Evolutionary conservation across 148 eudicot species (phyloP), one percentile per base, ranked within the genome.

Genomic region (Linanthus parryae): DNA sequence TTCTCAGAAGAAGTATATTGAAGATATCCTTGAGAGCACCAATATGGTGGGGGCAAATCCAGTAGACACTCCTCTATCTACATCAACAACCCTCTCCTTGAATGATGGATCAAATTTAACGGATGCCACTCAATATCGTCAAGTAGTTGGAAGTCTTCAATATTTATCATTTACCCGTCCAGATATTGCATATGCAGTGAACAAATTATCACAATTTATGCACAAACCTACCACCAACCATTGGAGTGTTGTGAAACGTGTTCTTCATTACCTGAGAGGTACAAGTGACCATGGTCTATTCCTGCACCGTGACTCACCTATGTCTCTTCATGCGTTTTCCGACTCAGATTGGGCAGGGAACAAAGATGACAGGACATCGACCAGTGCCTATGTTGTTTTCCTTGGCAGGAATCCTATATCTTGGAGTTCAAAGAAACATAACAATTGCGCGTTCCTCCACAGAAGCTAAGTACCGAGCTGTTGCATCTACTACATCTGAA

Each of bases 211-310:
- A 18, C 43, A 57, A 7, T 21, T 15, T 19, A 21, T 57, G 41
- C 52, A 57, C 11, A 8, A n/a, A n/a, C 64, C 56, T 18, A 34
- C 53, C 7, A 18, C 48, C 5, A 40, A 39, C 7, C 63, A 59
- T 3, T 59, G 63, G 63, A 28, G 26, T 13, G 55, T 22, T 14
- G 31, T 19, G n/a, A 59, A 59, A 27, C 54, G 33, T 12, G 31
- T 58, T 13, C 52, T 58, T 34, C 19, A 21, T 12, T 58, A 45
- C 24, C 22, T 58, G 7, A 58, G 47, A 5, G 25, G 19, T 44
- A 47, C 54, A 1, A 46, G 24, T 21, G 13, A 29, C 8, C 18
- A 21, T 0, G 23, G 28, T 21, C 20, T 58, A 0, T 13, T 13
- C 12, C 54, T 58, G 20, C 43, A 2, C 23, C 0, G 20, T 3